Conservation (phyloP, 192 early-diverging fungal genomes). For the Coemansia javaensis region DNA sequence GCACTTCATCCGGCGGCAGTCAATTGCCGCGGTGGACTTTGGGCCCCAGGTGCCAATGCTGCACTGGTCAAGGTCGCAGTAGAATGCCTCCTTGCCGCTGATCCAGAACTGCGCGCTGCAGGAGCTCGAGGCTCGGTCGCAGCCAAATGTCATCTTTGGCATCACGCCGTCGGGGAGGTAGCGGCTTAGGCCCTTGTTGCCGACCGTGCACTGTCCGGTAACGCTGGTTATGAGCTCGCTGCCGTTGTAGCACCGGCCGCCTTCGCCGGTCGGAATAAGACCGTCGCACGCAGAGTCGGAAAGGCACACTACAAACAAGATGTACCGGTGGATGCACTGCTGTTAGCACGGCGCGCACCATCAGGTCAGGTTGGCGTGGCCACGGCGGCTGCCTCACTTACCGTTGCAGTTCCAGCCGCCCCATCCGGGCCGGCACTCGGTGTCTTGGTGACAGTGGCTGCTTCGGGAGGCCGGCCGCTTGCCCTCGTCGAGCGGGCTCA, state of each 20-base stretch:
- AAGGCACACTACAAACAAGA: conserved; percentile 52
- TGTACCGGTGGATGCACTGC: not conserved
- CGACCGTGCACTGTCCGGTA: conserved; percentile 70
- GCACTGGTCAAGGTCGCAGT: conserved; percentile 78
- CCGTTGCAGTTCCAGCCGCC: conserved; percentile 90
- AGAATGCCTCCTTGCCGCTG: conserved; percentile 83
- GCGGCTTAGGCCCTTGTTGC: conserved; percentile 55
- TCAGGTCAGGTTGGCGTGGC: not conserved
- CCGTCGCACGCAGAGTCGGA: conserved; percentile 62
- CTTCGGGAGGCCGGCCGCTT: conserved; percentile 55
- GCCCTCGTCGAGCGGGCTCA: conserved; percentile 61
- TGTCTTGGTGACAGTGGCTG: conserved; percentile 54
- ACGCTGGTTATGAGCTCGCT: conserved; percentile 64
- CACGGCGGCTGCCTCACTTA: conserved; percentile 26
- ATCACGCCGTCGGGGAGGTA: conserved; percentile 56
- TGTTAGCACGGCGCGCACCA: too few relatives aligned
- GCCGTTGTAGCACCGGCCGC: conserved; percentile 73
- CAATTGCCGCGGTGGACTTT: conserved; percentile 48
- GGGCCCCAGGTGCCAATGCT: conserved; percentile 49
- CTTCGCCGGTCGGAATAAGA: conserved; percentile 61
- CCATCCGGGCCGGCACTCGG: conserved; percentile 80
- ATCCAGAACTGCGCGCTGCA: conserved; percentile 88
- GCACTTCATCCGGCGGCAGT: conserved; percentile 76
- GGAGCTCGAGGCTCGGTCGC: conserved; percentile 52
- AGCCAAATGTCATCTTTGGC: conserved; percentile 75